Percentiles rank a stretch among this genome's conserved stretches.
These are phyloP conservation scores for Geosiphon pyriformis DNA, from an alignment of 192 early-diverging fungal genomes.

Conservation along the genomic window DNA sequence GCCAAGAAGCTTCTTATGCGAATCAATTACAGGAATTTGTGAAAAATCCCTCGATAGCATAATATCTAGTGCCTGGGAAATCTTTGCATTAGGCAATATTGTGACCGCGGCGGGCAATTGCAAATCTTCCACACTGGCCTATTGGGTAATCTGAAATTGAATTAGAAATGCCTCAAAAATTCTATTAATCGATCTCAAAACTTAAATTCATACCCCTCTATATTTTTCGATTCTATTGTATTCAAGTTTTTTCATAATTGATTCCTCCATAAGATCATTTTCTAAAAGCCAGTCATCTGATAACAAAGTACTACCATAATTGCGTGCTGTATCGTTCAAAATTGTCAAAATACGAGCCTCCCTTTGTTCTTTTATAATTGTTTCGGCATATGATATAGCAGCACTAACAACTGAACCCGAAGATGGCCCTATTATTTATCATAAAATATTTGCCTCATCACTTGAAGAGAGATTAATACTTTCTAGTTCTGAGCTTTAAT, in stretches of 20 bases:
- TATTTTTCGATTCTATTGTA: constrained; percentile 60
- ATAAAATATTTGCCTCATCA: constrained; percentile 4
- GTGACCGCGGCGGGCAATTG: constrained; percentile 77
- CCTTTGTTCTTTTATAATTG: constrained; percentile 17
- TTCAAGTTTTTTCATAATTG: constrained; percentile 49
- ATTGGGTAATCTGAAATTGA: too few relatives aligned
- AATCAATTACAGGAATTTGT: constrained; percentile 73
- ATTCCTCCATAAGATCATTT: constrained; percentile 65
- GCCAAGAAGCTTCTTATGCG: constrained; percentile 64
- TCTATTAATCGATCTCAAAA: too few relatives aligned
- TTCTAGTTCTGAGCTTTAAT: background rate
- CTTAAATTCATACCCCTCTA: constrained; percentile 43
- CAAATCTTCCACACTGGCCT: constrained; percentile 76
- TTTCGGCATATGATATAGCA: constrained; percentile 45
- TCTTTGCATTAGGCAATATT: constrained; percentile 49
- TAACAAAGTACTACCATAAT: constrained; percentile 63
- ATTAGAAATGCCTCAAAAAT: too few relatives aligned
- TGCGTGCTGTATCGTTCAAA: constrained; percentile 63
- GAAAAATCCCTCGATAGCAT: constrained; percentile 83
- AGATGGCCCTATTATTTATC: constrained; percentile 43
- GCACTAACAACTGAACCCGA: constrained; percentile 65
- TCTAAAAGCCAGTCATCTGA: constrained; percentile 76
- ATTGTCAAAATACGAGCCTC: constrained; percentile 44
- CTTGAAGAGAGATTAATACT: background rate
- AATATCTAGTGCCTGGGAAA: constrained; percentile 61